phyloP scores from a whole-genome alignment of 108 stramenopile genomes.

The Nitzschia sp. region DNA sequence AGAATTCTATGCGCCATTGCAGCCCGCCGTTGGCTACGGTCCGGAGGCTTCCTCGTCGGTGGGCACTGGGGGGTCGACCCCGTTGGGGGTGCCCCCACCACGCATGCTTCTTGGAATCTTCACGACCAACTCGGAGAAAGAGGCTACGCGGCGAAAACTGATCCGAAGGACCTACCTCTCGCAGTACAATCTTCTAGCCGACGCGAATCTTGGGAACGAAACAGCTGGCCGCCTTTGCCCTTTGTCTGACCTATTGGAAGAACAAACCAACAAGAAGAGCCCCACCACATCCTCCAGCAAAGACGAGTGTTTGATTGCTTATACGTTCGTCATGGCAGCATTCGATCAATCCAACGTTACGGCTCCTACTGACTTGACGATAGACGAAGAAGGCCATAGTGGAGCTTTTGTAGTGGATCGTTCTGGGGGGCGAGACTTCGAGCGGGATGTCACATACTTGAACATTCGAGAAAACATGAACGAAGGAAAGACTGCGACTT shows the following conservation, averaged over 20 bases:
- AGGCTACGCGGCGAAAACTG: no score
- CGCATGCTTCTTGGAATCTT: conserved; percentile 9
- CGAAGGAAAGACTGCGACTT: conserved; percentile 1
- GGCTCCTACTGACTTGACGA: not conserved
- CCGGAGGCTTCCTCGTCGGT: no score
- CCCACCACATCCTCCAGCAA: no score
- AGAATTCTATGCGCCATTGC: no score
- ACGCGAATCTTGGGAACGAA: no score
- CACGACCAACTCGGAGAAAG: not conserved
- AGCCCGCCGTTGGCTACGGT: no score
- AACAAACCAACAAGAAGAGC: not conserved
- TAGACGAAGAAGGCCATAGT: not conserved
- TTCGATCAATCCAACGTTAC: not conserved
- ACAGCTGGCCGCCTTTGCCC: not conserved
- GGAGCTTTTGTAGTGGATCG: not conserved
- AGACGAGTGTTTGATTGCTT: not conserved
- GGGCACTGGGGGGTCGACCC: no score
- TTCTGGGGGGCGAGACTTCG: not conserved
- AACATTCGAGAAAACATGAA: no score
- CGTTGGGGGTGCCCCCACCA: no score
- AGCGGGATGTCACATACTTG: not conserved
- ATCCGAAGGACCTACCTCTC: conserved; percentile 1
- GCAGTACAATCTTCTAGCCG: not conserved
- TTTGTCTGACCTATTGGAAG: not conserved
- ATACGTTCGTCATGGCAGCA: conserved; percentile 5